These are phyloP conservation scores for Colletotrichum liriopes DNA, from an alignment of 2,329 filamentous ascomycete species.

Conservation along the genomic window DNA sequence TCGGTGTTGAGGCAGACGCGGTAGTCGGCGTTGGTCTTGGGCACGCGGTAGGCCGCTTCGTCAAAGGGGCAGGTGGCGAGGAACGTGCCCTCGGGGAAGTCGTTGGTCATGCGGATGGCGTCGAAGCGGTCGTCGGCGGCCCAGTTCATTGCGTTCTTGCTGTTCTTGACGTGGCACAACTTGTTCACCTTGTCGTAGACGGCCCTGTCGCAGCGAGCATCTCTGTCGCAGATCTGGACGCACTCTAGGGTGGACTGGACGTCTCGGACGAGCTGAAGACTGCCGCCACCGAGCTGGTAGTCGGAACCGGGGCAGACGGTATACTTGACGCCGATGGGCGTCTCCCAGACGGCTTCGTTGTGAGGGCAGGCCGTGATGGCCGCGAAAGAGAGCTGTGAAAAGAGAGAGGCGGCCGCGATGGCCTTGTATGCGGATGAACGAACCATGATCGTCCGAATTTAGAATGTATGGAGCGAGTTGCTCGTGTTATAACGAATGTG, in stretches of 20 bases:
- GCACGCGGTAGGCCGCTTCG: slow-evolving; percentile 28
- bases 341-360: slow-evolving; percentile 33
- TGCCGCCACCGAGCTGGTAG: slow-evolving; percentile 36
- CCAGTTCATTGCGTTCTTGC: slow-evolving; percentile 37
- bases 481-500: slow-evolving; percentile 11
- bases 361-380: slow-evolving; percentile 40
- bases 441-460: slow-evolving; percentile 11
- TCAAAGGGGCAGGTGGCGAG: slow-evolving; percentile 38
- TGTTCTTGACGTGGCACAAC: slow-evolving; percentile 41
- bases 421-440: slow-evolving; percentile 27
- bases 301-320: slow-evolving; percentile 41
- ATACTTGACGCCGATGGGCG: slow-evolving; percentile 37
- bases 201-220: slow-evolving; percentile 38
- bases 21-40: slow-evolving; percentile 28
- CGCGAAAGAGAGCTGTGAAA: slow-evolving; percentile 34
- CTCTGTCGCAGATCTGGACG: slow-evolving; percentile 36
- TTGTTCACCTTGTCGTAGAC: slow-evolving; percentile 41
- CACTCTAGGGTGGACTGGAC: slow-evolving; percentile 34
- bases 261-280: slow-evolving; percentile 28
- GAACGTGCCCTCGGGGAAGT: slow-evolving; percentile 36
- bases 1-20: slow-evolving; percentile 40
- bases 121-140: slow-evolving; percentile 39
- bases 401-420: slow-evolving; percentile 33
- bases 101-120: slow-evolving; percentile 37
- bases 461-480: background rate